Conservation (phyloP, 2,329 filamentous ascomycete genomes). For the Xylaria sp. region DNA sequence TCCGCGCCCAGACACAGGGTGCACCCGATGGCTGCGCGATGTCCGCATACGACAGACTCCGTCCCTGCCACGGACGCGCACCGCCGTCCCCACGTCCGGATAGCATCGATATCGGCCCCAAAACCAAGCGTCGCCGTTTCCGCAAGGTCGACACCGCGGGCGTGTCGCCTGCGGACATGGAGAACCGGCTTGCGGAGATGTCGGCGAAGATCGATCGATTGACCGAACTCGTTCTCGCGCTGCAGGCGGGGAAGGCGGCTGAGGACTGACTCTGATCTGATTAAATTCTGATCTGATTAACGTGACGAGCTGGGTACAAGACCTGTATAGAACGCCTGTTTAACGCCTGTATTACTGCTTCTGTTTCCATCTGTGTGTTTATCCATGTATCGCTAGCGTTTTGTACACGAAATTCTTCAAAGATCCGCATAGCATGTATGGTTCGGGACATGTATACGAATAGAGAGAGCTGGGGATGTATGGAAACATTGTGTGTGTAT, state of each 20-base stretch:
- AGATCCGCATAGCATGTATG: too few relatives aligned
- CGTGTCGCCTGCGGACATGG: slow-evolving; percentile 38
- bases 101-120: slow-evolving; percentile 23
- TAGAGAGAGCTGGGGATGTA: too few relatives aligned
- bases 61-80: slow-evolving; percentile 23
- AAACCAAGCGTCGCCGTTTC: slow-evolving; percentile 17
- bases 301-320: too few relatives aligned
- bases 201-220: slow-evolving; percentile 54
- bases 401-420: too few relatives aligned
- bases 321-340: not conserved
- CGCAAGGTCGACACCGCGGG: slow-evolving; percentile 33
- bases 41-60: slow-evolving; percentile 24
- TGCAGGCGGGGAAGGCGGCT: slow-evolving; percentile 37
- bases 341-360: not conserved
- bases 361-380: not conserved
- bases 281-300: too few relatives aligned
- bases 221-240: slow-evolving; percentile 45
- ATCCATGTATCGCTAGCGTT: too few relatives aligned
- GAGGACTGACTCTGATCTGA: slow-evolving; percentile 18
- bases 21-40: slow-evolving; percentile 23
- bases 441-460: too few relatives aligned
- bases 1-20: slow-evolving; percentile 40
- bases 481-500: too few relatives aligned
- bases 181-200: slow-evolving; percentile 51
- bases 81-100: slow-evolving; percentile 24